Percentiles rank a stretch among this genome's conserved stretches.
phyloP scores from a whole-genome alignment of 306 rosid species.

The Gillenia trifoliata region DNA sequence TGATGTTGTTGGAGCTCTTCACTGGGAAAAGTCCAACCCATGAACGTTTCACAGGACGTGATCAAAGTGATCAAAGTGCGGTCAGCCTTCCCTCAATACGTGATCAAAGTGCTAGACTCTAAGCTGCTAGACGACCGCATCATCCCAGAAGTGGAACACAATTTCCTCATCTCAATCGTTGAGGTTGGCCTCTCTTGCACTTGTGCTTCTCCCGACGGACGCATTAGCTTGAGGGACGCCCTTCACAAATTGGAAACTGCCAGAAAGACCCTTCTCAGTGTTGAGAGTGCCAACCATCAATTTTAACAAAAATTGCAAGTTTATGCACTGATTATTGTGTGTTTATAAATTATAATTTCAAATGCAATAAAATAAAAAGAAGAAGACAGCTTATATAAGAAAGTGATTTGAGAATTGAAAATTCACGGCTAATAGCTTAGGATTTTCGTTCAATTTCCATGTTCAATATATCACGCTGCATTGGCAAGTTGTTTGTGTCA shows the following conservation, averaged over 20 bases:
- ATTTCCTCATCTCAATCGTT: constrained; percentile 38
- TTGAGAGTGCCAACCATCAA: not conserved
- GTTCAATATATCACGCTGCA: too few species aligned
- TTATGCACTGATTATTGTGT: not conserved
- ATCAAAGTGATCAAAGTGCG: constrained; percentile 37
- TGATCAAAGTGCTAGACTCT: constrained; percentile 38
- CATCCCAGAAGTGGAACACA: constrained; percentile 2
- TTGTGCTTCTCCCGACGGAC: constrained; percentile 34
- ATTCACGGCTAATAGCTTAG: too few species aligned
- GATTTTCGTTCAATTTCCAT: too few species aligned
- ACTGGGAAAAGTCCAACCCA: constrained; percentile 56
- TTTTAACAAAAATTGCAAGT: not conserved
- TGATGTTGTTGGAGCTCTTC: constrained; percentile 54
- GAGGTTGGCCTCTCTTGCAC: constrained; percentile 52
- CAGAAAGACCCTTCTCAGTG: constrained; percentile 28
- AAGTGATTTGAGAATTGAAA: too few species aligned
- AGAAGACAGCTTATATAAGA: too few species aligned
- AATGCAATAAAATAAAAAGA: too few species aligned
- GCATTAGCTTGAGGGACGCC: constrained; percentile 47
- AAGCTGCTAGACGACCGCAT: constrained; percentile 17
- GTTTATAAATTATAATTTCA: not conserved
- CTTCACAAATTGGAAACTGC: constrained; percentile 39
- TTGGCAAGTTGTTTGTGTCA: too few species aligned
- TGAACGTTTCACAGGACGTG: constrained; percentile 47
- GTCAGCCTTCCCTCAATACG: constrained; percentile 34